Evolutionary conservation across 2,329 filamentous ascomycete genomes (phyloP), one percentile per base, ranked within the genome.

Genomic region (Bipolaris bicolor): DNA sequence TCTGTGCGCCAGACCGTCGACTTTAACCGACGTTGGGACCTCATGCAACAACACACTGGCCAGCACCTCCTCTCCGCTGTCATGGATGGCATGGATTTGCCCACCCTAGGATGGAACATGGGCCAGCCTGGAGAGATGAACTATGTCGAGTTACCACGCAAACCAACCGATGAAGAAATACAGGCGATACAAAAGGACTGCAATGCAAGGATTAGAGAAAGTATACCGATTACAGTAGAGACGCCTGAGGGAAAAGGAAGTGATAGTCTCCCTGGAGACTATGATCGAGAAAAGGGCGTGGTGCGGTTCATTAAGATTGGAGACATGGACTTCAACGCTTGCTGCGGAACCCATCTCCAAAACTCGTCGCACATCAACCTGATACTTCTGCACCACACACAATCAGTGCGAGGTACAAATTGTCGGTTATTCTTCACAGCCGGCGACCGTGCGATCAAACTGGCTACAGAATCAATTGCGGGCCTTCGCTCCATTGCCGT

Each of bases 1-100:
- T 55, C 56, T 16, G 69, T 75, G 3, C 61, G 54, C 10, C 72
- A 75, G 56, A 62, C 60, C 4, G 63, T 75, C 45, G 64, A 73
- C 46, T 74, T 71, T 46, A 44, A 60, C 3, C 65, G 72, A 10
- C 64, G 71, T 44, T 74, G 70, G 69, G 71, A 74, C 39, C 66
- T 69, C 36, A 75, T 75, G 72, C 72, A 75, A 52, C 72, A 75
- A 39, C 72, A 75, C 47, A 75, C 72, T 2, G 72, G 72, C 16
- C 72, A 75, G 41, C 72, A 75, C 47, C 57, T 75, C 1, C 68
- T 75, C 36, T 75, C 71, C 18, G 71, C 71, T 2, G 63, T 74
- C 31, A 71, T 75, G 71, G 69, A 74, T 43, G 47, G 63, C 13
- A 67, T 73, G 63, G 58, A 66, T 15, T 55, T 75, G 1, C 63